Base-by-base conservation (phyloP, 805 yeast species). In the Wickerhamiella dianesei region DNA sequence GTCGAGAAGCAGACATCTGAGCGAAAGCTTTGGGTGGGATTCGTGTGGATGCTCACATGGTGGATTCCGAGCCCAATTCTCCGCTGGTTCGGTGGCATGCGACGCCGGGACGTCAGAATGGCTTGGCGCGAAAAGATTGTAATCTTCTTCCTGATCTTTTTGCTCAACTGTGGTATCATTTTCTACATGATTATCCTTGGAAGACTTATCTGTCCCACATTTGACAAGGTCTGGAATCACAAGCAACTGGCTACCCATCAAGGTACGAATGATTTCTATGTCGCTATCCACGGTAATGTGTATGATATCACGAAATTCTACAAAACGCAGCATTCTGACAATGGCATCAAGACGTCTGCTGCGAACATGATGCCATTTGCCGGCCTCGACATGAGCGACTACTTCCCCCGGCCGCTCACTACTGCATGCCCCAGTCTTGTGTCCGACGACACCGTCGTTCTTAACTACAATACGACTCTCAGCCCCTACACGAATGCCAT, bases 111-210 rank as follows among this genome's bases (percentile, higher is more conserved):
- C 22, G 67, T 68, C 20, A 58, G 71, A 3, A 57, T 66, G 54
- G 71, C 71, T 2, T 67, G 71, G 71, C 57, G 71, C 35, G 71
- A 67, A 46, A 67, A 67, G 50, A 29, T 67, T 2, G 63, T 57
- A 2, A 62, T 67, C 21, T 68, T 65, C 47, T 52, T 57, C 21
- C 36, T 67, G 18, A 67, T 67, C 25, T 47, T 57, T 21, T 50
- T 67, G 17, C 45, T 68, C 41, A 68, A 68, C 45, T 64, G 56
- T 1, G 67, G 58, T 13, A 59, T 67, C 41, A 61, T 66, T n/a
- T 67, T 67, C 50, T 67, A 67, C 53, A 66, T 67, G 71, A 67
- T 68, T 39, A 59, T 65, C 44, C 50, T 67, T 22, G 66, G 68
- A 13, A 51, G 52, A n/a, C 47, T 67, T 18, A 56, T 66, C 21